Percentiles rank a stretch among this genome's conserved stretches.
phyloP scores from a whole-genome alignment of 805 yeast species.

The Zygosaccharomyces gambellarensis region DNA sequence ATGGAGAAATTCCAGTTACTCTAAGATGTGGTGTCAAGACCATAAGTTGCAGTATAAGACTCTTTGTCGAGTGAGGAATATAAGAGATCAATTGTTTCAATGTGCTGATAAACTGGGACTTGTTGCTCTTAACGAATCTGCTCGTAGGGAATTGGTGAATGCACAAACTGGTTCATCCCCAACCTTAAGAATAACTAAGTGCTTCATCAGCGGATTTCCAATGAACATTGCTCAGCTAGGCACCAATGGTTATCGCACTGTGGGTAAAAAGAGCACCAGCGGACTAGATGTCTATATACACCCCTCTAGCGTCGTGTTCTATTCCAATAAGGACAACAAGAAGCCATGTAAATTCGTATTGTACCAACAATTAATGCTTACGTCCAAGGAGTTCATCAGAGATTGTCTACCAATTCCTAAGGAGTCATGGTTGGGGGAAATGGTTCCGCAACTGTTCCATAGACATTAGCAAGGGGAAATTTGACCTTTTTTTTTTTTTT shows the following conservation, averaged over 20 bases:
- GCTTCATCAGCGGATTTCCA: constrained; percentile 35
- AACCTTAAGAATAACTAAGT: constrained; percentile 14
- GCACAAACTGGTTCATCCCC: constrained; percentile 1
- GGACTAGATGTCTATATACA: constrained; percentile 75
- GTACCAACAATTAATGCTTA: constrained; percentile 78
- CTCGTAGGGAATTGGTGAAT: constrained; percentile 8
- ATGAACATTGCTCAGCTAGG: constrained; percentile 30
- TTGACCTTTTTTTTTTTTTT: too few species aligned
- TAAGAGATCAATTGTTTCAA: constrained; percentile 61
- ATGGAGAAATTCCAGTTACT: constrained; percentile 65
- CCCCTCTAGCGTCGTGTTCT: constrained; percentile 72
- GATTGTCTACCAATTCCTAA: constrained; percentile 66
- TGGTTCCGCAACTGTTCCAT: constrained; percentile 58
- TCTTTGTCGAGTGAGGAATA: constrained; percentile 60
- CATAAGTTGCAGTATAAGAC: constrained; percentile 75
- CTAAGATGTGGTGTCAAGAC: constrained; percentile 80
- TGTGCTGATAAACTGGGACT: constrained; percentile 45
- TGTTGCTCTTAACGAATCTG: constrained; percentile 17
- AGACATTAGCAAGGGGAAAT: neutral
- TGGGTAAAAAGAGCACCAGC: constrained; percentile 39
- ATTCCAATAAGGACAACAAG: constrained; percentile 37
- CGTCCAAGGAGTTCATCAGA: constrained; percentile 85
- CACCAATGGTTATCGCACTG: constrained; percentile 29
- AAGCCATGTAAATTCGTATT: constrained; percentile 73
- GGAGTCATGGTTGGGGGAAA: constrained; percentile 66